phyloP scores from a whole-genome alignment of 2,329 filamentous ascomycete genomes.

The Fusarium abutilonis region DNA sequence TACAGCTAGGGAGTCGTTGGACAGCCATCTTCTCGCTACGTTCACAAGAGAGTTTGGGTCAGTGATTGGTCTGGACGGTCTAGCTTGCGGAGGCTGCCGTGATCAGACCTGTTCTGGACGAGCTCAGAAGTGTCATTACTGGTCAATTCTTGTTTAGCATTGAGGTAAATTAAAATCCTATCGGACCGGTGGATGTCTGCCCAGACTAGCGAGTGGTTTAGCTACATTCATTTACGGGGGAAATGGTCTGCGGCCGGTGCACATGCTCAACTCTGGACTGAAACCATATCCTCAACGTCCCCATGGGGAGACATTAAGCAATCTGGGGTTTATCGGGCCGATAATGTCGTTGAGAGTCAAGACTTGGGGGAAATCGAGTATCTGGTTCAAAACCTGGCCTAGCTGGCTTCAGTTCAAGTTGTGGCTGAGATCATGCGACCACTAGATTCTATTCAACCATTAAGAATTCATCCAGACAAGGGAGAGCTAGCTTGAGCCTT shows the following conservation, averaged over 20 bases:
- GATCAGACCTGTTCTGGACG: constrained; percentile 14
- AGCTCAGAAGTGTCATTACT: neutral
- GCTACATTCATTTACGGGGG: neutral
- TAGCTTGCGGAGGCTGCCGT: constrained; percentile 9
- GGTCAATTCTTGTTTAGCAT: neutral
- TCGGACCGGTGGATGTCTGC: constrained; percentile 3
- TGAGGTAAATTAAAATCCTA: neutral
- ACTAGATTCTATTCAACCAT: neutral
- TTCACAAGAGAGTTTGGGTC: neutral
- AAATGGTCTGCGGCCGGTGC: neutral
- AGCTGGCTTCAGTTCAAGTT: neutral
- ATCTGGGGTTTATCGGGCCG: constrained; percentile 32
- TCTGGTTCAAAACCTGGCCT: neutral
- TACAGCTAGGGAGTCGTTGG: neutral
- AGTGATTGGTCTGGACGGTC: neutral
- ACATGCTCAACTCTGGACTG: neutral
- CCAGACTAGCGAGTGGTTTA: neutral
- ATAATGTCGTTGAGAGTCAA: neutral
- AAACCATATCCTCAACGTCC: neutral
- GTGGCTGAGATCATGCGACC: constrained; percentile 4
- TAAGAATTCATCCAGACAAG: neutral
- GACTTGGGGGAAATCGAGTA: neutral
- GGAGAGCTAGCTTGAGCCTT: neutral
- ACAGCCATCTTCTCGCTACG: neutral
- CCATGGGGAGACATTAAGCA: constrained; percentile 19